Base-by-base conservation (phyloP, 306 rosid species). In the Abrus precatorius region DNA sequence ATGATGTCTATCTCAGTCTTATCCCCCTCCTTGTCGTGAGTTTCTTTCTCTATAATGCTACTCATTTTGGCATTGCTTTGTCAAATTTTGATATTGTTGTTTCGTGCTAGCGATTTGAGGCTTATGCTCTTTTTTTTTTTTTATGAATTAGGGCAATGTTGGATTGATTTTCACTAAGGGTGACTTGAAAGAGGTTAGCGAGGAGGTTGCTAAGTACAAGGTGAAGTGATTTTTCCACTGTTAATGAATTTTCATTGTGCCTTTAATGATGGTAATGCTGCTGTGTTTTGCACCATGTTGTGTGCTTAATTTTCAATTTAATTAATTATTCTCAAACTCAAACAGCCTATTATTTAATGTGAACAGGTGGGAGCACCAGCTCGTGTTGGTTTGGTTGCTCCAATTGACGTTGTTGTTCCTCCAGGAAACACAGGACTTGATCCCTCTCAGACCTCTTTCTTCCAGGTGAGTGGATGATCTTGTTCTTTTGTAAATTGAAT, bases 401-500 rank as follows among this genome's bases (percentile, higher is more conserved):
- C 98, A 13, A 95, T 95, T 86, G 98, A 95, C 83, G 98, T 95
- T 0, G 84, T 95, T 14, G 97, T 92, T 7, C 97, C 99, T 56
- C 97, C 97, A 0, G 99, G 99, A 38, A 95, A 95, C 93, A 95
- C 99, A 1, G 97, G 99, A 7, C 94, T 95, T 4, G 98, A 95
- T 54, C 98, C 98, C 9, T 95, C 98, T 0, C 97, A 95, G 84
- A 95, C 98, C 0, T 95, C 98, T 66, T 95, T 92, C 91, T 95
- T 95, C 91, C 98, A 95, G 92, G 98, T 92, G 12, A 9, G 87
- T 9, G 20, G 20, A 20, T 20, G 0, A 13, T 64, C 54, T 50
- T 75, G 6, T 1, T 65, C 34, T 27, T 14, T 14, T n/a, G 2
- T 12, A 60, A 0, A 6, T 11, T 14, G 3, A 1, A 5, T 4